phyloP scores from a whole-genome alignment of 495 filamentous ascomycete genomes.

The Durotheca rogersii region DNA sequence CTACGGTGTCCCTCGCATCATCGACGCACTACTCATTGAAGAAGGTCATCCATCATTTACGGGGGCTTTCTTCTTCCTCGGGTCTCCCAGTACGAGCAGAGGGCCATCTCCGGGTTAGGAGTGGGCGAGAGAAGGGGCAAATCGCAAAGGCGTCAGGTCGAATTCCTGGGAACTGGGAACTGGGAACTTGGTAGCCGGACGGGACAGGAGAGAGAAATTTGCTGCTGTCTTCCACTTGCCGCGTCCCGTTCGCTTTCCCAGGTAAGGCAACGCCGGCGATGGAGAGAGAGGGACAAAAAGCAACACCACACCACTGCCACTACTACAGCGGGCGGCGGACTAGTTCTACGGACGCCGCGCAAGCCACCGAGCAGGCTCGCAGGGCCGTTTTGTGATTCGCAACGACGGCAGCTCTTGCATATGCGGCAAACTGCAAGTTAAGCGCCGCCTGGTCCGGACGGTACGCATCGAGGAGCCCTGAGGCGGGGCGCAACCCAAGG shows the following conservation, averaged over 20 bases:
- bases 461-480: slow-evolving; percentile 12
- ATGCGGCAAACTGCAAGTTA: slow-evolving; percentile 28
- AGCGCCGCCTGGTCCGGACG: slow-evolving; percentile 26
- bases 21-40: slow-evolving; percentile 7
- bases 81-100: too few relatives aligned
- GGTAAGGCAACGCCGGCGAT: too few relatives aligned
- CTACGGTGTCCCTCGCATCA: not conserved
- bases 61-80: too few relatives aligned
- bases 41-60: not conserved
- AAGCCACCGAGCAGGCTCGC: slow-evolving; percentile 16
- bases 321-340: slow-evolving; percentile 12
- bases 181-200: too few relatives aligned
- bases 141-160: too few relatives aligned
- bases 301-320: too few relatives aligned
- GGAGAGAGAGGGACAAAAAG: too few relatives aligned
- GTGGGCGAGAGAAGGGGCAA: too few relatives aligned
- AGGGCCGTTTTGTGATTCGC: slow-evolving; percentile 17
- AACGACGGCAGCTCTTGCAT: slow-evolving; percentile 21
- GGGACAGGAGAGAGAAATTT: slow-evolving; percentile 24
- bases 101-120: too few relatives aligned
- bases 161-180: too few relatives aligned
- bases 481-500: slow-evolving; percentile 6
- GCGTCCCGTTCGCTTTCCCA: slow-evolving; percentile 14
- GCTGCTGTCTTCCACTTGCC: slow-evolving; percentile 28
- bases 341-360: slow-evolving; percentile 23